phyloP scores from a whole-genome alignment of 2,329 filamentous ascomycete genomes.

The Aspergillus amoenus region DNA sequence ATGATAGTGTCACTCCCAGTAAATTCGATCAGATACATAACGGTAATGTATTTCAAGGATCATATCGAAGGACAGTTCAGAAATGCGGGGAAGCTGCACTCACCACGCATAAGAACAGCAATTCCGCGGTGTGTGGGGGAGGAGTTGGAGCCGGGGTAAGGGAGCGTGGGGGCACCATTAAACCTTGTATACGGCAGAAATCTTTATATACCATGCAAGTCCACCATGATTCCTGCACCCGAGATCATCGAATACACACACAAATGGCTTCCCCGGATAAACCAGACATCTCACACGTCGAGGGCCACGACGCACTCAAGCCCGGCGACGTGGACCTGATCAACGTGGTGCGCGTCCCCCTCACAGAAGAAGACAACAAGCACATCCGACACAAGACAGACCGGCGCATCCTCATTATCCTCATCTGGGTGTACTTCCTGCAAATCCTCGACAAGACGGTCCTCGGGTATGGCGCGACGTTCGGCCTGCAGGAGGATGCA shows the following conservation, averaged over 20 bases:
- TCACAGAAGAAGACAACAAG: slow-evolving; percentile 45
- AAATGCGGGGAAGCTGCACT: too few species aligned
- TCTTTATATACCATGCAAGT: background rate
- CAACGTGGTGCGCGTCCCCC: slow-evolving; percentile 21
- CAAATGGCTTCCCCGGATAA: background rate
- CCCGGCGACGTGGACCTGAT: background rate
- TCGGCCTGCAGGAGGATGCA: slow-evolving; percentile 53
- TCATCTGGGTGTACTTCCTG: slow-evolving; percentile 49
- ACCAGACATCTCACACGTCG: background rate
- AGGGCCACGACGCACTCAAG: background rate
- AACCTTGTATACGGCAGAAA: too few species aligned
- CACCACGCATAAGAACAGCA: too few species aligned
- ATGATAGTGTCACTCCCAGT: too few species aligned
- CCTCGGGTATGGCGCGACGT: slow-evolving; percentile 59
- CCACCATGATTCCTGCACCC: too few species aligned
- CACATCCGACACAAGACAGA: slow-evolving; percentile 64
- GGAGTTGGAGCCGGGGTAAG: too few species aligned
- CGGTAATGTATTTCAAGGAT: too few species aligned
- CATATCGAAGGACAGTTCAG: too few species aligned
- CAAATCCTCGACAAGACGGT: slow-evolving; percentile 60
- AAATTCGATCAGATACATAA: too few species aligned
- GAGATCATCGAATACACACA: background rate
- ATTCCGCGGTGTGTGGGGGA: too few species aligned
- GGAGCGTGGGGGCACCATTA: too few species aligned
- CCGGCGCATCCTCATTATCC: slow-evolving; percentile 52